phyloP scores from a whole-genome alignment of 2,329 filamentous ascomycete genomes.

The Colletotrichum graminicola region DNA sequence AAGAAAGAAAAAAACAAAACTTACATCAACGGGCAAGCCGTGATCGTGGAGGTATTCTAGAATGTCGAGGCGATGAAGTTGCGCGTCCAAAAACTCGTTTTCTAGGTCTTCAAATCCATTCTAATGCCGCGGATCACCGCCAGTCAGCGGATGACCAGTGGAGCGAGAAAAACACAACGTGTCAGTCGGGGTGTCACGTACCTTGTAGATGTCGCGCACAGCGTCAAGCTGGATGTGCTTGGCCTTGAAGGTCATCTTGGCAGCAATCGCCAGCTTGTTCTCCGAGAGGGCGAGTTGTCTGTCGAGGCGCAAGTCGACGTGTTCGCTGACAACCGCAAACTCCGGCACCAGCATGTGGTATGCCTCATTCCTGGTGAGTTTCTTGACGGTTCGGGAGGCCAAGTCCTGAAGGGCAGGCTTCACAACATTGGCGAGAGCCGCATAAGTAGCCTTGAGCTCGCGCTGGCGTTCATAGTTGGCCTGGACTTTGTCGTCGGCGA shows the following conservation, averaged over 20 bases:
- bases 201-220: constrained; percentile 53
- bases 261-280: constrained; percentile 45
- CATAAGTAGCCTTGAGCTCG: constrained; percentile 74
- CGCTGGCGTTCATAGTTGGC: constrained; percentile 73
- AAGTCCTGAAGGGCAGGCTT: constrained; percentile 76
- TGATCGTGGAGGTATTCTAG: constrained; percentile 59
- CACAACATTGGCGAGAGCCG: constrained; percentile 71
- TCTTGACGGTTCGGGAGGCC: constrained; percentile 69
- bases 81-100: constrained; percentile 59
- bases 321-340: constrained; percentile 62
- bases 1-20: constrained; percentile 45
- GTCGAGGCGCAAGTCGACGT: constrained; percentile 57
- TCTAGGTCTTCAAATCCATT: constrained; percentile 55
- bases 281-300: constrained; percentile 50
- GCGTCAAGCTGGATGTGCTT: constrained; percentile 55
- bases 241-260: constrained; percentile 50
- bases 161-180: constrained; percentile 41
- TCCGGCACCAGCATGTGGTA: constrained; percentile 66
- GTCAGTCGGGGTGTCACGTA: constrained; percentile 48
- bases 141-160: constrained; percentile 31
- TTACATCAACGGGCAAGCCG: constrained; percentile 63
- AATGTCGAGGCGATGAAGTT: constrained; percentile 60
- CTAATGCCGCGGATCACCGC: constrained; percentile 45
- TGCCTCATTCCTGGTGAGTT: constrained; percentile 66
- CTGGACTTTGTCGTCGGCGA: constrained; percentile 66